A percentile compares a stretch with the other conserved stretches of the same genome.
phyloP scores from a whole-genome alignment of 768 basidiomycete species.

The Pleurotus citrinopileatus region DNA sequence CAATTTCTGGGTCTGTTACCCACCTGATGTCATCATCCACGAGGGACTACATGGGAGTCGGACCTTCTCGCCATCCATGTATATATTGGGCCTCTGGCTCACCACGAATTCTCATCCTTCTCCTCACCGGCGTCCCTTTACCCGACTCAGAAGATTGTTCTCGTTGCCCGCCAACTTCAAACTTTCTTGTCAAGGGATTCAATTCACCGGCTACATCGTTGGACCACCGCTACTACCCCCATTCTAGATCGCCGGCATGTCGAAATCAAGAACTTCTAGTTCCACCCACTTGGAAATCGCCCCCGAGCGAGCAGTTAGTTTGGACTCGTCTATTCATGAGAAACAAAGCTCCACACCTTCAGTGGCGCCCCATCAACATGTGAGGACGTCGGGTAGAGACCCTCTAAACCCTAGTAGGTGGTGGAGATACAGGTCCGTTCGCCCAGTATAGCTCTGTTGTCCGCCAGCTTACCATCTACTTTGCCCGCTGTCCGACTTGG shows the following conservation, averaged over 20 bases:
- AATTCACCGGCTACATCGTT: no score
- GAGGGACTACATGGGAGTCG: background rate
- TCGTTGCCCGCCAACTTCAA: background rate
- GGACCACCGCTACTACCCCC: no score
- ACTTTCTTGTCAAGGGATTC: no score
- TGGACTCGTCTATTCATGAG: background rate
- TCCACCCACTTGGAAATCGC: background rate
- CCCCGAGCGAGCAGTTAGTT: background rate
- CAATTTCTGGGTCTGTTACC: no score
- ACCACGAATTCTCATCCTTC: background rate
- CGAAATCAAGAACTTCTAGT: constrained; percentile 7
- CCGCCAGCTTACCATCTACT: background rate
- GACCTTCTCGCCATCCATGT: background rate
- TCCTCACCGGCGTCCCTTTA: background rate
- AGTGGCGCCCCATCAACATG: background rate
- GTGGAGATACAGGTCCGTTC: constrained; percentile 6
- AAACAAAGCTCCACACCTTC: background rate
- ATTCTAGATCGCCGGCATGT: background rate
- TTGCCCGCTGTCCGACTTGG: no score
- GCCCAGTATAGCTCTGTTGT: background rate
- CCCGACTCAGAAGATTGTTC: background rate
- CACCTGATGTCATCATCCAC: background rate
- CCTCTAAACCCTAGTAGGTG: constrained; percentile 6
- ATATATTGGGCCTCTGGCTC: background rate
- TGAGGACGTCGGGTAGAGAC: constrained; percentile 4